Base-by-base conservation (phyloP, 352 stramenopile species). In the Phytopythium ostracodes region DNA sequence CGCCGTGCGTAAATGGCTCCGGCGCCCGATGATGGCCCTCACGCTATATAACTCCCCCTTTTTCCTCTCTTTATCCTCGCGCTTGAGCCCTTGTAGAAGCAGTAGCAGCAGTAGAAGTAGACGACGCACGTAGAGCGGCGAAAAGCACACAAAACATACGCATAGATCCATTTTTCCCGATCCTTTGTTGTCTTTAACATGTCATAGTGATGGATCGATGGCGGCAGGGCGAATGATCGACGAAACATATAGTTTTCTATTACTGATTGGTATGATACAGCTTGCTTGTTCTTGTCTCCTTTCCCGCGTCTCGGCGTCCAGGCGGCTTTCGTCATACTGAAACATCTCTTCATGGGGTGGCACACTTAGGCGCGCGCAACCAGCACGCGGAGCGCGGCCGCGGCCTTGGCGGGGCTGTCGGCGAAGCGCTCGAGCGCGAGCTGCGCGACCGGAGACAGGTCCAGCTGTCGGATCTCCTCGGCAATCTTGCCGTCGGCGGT, bases 401-500 rank as follows among this genome's bases (percentile, higher is more conserved):
- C 70, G 38, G 69, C 70, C 54, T 85, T 86, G 67, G 76, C 72
- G 4, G 84, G 77, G 43, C 89, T 77, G 24, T 77, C 56, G 12
- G 71, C 70, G 47, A 89, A 88, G 56, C 72, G 81, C 60, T 74
- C 52, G 52, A 91, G 53, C 17, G 75, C 71, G 31, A 70, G 65
- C 55, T 88, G 75, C 5, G 76, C 71, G 59, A 92, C 84, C 53
- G 71, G 76, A n/a, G 74, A 65, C 55, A 91, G 70, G 65, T 90
- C 84, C 2, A 88, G 62, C 71, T 90, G 80, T 18, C 86, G 86
- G 60, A 90, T 87, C 67, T 94, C 86, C 59, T 94, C 86, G 6
- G 68, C 62, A 56, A 94, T 90, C 68, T 85, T 85, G 43, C 75
- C 84, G 36, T 88, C 77, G n/a, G 87, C 72, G 53, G 33, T 18